These are phyloP conservation scores for Linum trigynum DNA, from an alignment of 345 rosid species.

Conservation along the genomic window DNA sequence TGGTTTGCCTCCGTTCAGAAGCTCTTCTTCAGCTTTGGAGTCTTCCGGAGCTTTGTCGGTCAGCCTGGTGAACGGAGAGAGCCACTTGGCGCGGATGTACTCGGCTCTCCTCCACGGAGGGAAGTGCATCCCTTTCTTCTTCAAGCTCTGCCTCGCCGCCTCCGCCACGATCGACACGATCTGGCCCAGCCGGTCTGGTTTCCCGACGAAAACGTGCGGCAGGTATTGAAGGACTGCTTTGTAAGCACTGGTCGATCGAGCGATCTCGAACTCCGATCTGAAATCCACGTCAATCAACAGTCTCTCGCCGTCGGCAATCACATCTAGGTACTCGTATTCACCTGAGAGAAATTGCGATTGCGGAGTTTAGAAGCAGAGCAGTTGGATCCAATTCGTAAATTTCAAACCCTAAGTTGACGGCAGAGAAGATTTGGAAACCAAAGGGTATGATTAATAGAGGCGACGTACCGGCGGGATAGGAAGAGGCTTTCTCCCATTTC, in stretches of 20 bases:
- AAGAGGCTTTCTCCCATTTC: conserved; percentile 71
- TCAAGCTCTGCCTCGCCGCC: conserved; percentile 70
- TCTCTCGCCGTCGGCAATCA: conserved; percentile 47
- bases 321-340: conserved; percentile 69
- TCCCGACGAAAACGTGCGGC: conserved; percentile 70
- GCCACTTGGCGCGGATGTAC: conserved; percentile 58
- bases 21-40: conserved; percentile 13
- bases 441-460: background rate
- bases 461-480: conserved; percentile 62
- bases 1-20: background rate
- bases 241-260: conserved; percentile 69
- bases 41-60: conserved; percentile 7
- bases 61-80: background rate
- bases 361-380: background rate
- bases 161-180: conserved; percentile 52
- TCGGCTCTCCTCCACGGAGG: conserved; percentile 89
- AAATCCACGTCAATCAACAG: conserved; percentile 68
- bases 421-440: background rate
- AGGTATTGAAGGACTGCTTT: conserved; percentile 58
- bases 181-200: conserved; percentile 54
- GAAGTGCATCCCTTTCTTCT: conserved; percentile 79
- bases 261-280: conserved; percentile 78
- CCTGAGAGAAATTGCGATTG: conserved; percentile 32
- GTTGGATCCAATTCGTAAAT: background rate
- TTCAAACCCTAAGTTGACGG: background rate